Conservation (phyloP, 345 rosid species). For the Lepidium didymum region DNA sequence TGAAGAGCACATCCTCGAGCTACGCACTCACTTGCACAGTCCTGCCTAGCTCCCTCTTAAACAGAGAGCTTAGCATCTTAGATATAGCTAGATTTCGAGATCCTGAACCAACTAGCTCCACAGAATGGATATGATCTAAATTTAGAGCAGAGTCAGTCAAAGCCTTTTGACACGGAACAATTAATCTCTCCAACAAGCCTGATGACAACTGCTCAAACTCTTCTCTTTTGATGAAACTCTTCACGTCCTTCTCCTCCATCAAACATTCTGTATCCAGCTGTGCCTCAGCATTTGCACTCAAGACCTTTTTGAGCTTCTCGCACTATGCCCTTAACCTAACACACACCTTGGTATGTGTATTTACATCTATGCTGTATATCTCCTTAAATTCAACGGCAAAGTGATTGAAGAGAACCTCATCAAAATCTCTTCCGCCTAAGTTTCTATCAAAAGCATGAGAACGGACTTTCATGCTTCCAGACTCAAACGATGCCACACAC, state of each 20-base stretch:
- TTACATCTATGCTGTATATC: conserved; percentile 51
- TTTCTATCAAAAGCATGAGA: conserved; percentile 52
- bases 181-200: conserved; percentile 41
- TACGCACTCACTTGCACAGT: conserved; percentile 67
- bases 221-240: conserved; percentile 55
- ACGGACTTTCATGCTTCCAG: conserved; percentile 45
- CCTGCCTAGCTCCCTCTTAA: conserved; percentile 53
- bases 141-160: conserved; percentile 46
- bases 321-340: conserved; percentile 53
- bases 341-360: conserved; percentile 44
- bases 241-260: conserved; percentile 71
- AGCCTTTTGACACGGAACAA: conserved; percentile 49
- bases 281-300: conserved; percentile 71
- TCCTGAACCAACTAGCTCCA: conserved; percentile 73
- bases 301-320: conserved; percentile 62
- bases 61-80: conserved; percentile 38
- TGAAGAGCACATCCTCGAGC: conserved; percentile 72
- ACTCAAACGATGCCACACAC: conserved; percentile 44
- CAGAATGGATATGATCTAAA: conserved; percentile 44
- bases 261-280: conserved; percentile 57
- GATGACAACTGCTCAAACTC: conserved; percentile 52
- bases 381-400: conserved; percentile 52
- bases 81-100: conserved; percentile 56
- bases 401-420: conserved; percentile 42
- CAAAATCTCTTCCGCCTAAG: conserved; percentile 61